A percentile compares a stretch with the other conserved stretches of the same genome.
Evolutionary conservation across 257 asterid species (phyloP).

Genomic region (Scutellaria baicalensis): DNA sequence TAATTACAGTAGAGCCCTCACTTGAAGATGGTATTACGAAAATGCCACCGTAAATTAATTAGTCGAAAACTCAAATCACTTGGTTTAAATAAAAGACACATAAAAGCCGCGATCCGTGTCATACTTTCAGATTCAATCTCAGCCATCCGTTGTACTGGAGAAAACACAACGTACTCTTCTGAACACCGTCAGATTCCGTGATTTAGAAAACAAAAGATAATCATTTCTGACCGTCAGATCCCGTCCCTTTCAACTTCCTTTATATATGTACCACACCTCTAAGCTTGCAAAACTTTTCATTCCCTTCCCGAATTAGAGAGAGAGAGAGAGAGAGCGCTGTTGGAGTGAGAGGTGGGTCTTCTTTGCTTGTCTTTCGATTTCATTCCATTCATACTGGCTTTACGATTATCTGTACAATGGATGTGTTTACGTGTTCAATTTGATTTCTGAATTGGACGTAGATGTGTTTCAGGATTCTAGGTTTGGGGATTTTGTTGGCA

Average conservation of each 20-base stretch:
- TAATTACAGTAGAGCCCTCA: no score
- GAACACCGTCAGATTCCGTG: slow-evolving; percentile 30
- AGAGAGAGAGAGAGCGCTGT: not conserved
- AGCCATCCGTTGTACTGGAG: slow-evolving; percentile 27
- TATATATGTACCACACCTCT: slow-evolving; percentile 8
- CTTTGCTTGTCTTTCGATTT: not conserved
- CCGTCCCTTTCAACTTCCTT: not conserved
- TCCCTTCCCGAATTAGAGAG: not conserved
- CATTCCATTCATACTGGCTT: not conserved
- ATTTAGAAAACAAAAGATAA: slow-evolving; percentile 20
- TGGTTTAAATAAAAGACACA: not conserved
- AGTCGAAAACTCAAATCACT: not conserved
- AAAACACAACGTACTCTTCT: slow-evolving; percentile 36
- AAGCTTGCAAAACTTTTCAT: not conserved
- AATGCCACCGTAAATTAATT: not conserved
- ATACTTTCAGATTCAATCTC: slow-evolving; percentile 7
- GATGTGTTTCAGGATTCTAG: not conserved
- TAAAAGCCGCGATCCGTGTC: slow-evolving; percentile 25
- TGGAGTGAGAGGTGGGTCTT: slow-evolving; percentile 15
- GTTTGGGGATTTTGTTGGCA: slow-evolving; percentile 2
- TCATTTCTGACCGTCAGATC: slow-evolving; percentile 33
- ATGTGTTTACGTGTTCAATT: not conserved
- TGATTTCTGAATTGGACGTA: not conserved
- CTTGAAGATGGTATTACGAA: no score
- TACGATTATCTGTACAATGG: not conserved